A percentile compares a stretch with the other conserved stretches of the same genome.
phyloP scores from a whole-genome alignment of 805 yeast genomes.

The Pichia nakasei region DNA sequence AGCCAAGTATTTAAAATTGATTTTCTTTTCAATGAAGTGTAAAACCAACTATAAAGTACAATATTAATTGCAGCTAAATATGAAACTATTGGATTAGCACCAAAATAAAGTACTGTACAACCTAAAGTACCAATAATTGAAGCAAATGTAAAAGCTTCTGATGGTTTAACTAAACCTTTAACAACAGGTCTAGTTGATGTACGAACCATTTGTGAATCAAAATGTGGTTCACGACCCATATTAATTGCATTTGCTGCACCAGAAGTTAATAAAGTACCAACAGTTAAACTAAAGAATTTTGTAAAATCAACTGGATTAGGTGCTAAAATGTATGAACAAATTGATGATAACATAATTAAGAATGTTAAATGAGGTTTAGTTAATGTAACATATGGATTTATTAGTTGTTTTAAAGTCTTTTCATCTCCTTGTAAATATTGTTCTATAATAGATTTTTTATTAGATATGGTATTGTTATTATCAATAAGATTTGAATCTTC shows the following conservation, averaged over 20 bases:
- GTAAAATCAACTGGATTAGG: constrained; percentile 72
- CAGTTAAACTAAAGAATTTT: constrained; percentile 62
- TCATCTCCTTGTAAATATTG: constrained; percentile 19
- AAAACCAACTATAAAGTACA: constrained; percentile 77
- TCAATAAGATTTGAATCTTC: too few relatives aligned
- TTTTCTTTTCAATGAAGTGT: constrained; percentile 81
- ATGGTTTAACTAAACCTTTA: constrained; percentile 64
- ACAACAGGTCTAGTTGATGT: constrained; percentile 89
- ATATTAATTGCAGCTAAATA: constrained; percentile 73
- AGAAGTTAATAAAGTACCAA: constrained; percentile 81
- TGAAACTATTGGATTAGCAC: constrained; percentile 85
- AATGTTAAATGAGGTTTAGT: constrained; percentile 86
- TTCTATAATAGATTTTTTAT: constrained; percentile 16
- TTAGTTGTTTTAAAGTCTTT: constrained; percentile 29
- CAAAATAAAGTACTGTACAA: constrained; percentile 54
- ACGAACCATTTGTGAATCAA: constrained; percentile 78
- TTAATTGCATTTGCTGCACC: constrained; percentile 96
- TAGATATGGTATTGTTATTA: not conserved
- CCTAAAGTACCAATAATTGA: constrained; percentile 66
- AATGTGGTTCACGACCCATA: constrained; percentile 93
- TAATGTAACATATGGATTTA: constrained; percentile 64
- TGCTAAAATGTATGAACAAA: constrained; percentile 88
- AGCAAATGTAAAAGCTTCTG: constrained; percentile 77
- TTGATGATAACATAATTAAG: constrained; percentile 81
- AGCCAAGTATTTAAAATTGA: constrained; percentile 94